A percentile compares a stretch with the other conserved stretches of the same genome.
Evolutionary conservation across 179 eudicot species (phyloP).

Genomic region (Patellifolia procumbens): DNA sequence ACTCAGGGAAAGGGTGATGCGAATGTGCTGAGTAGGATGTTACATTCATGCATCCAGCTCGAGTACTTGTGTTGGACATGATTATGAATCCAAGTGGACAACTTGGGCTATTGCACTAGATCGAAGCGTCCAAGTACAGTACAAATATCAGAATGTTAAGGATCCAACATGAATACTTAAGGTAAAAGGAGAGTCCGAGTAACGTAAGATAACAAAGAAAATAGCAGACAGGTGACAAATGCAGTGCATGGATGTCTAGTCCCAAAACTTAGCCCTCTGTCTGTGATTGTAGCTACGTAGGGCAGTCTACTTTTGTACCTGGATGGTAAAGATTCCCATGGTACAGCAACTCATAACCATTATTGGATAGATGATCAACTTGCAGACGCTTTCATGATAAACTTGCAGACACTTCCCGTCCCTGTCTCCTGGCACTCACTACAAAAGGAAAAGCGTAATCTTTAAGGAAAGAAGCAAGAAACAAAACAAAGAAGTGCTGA

Average conservation of each 20-base stretch:
- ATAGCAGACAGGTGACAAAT: constrained; percentile 8
- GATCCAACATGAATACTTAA: too few relatives aligned
- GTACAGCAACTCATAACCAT: constrained; percentile 2
- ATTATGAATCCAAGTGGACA: too few relatives aligned
- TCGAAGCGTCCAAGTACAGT: not conserved
- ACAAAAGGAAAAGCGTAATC: constrained; percentile 12
- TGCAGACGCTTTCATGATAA: not conserved
- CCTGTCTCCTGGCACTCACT: constrained; percentile 18
- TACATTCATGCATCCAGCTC: too few relatives aligned
- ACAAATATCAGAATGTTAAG: not conserved
- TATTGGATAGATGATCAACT: constrained; percentile 2
- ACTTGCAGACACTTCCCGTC: too few relatives aligned
- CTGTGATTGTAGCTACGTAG: constrained; percentile 20
- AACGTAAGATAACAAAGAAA: not conserved
- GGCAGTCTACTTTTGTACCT: constrained; percentile 13
- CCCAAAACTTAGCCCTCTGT: not conserved
- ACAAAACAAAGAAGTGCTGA: constrained; percentile 11
- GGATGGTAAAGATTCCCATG: not conserved
- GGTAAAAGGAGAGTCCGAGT: too few relatives aligned
- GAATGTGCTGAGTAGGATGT: too few relatives aligned
- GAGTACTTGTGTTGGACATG: too few relatives aligned
- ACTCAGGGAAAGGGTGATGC: too few relatives aligned
- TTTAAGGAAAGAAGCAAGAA: constrained; percentile 1
- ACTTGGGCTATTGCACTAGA: too few relatives aligned
- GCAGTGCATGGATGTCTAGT: constrained; percentile 10